These are phyloP conservation scores for Blastobotrys attinorum DNA, from an alignment of 805 yeast species.

Conservation along the genomic window DNA sequence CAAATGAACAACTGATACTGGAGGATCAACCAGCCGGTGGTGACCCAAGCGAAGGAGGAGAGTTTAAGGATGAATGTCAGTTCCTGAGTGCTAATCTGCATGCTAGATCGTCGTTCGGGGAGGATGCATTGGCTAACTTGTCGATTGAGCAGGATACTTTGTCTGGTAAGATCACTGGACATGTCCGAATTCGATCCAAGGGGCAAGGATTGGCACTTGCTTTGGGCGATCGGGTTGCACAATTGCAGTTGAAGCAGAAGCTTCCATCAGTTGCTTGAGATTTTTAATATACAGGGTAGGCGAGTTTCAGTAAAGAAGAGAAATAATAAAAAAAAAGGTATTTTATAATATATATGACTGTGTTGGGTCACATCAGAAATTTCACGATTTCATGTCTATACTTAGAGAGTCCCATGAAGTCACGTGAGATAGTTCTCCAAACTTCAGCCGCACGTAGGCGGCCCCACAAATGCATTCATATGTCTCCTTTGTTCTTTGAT, in stretches of 20 bases:
- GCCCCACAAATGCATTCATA: too few species aligned
- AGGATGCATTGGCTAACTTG: conserved; percentile 92
- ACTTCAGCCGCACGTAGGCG: too few species aligned
- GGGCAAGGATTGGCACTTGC: conserved; percentile 96
- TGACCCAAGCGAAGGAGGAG: conserved; percentile 21
- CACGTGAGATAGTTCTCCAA: too few species aligned
- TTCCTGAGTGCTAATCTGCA: conserved; percentile 92
- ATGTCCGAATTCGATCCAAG: conserved; percentile 92
- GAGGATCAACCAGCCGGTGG: conserved; percentile 13
- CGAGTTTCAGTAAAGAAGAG: too few species aligned
- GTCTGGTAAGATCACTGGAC: conserved; percentile 80
- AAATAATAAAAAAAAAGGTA: background rate
- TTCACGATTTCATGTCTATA: too few species aligned
- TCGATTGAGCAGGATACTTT: conserved; percentile 78
- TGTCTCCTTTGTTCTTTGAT: too few species aligned
- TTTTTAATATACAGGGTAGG: too few species aligned
- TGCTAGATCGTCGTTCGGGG: conserved; percentile 90
- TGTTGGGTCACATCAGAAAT: too few species aligned
- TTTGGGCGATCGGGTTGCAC: conserved; percentile 87
- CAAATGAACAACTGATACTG: conserved; percentile 31
- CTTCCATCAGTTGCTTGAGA: too few species aligned
- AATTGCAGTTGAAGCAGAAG: conserved; percentile 48
- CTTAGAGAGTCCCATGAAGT: too few species aligned
- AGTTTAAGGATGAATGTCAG: conserved; percentile 48
- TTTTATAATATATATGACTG: too few species aligned